These are phyloP conservation scores for Neonectria faginata DNA, from an alignment of 2,329 filamentous ascomycete genomes.

Conservation along the genomic window DNA sequence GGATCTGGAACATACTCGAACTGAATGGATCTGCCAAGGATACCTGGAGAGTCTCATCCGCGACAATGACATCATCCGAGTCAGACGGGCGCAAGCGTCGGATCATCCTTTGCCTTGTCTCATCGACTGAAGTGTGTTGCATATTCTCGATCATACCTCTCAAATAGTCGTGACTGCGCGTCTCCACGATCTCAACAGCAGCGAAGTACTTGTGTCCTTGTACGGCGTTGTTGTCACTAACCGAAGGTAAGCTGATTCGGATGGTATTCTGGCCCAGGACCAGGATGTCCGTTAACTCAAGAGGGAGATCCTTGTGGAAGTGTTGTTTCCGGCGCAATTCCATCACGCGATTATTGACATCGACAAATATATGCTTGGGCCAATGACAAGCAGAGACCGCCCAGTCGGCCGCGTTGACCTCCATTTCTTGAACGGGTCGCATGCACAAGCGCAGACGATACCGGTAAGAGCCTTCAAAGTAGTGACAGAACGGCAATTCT, in stretches of 20 bases:
- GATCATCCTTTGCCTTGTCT: constrained; percentile 70
- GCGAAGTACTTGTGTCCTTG: constrained; percentile 61
- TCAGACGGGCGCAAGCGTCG: constrained; percentile 53
- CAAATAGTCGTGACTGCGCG: constrained; percentile 60
- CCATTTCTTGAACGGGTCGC: constrained; percentile 23
- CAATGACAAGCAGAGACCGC: constrained; percentile 72
- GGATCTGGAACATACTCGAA: constrained; percentile 72
- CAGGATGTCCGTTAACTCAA: constrained; percentile 76
- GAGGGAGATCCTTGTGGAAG: constrained; percentile 79
- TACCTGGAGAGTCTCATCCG: constrained; percentile 66
- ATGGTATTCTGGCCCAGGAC: constrained; percentile 71
- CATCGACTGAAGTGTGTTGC: constrained; percentile 55
- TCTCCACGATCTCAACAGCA: constrained; percentile 77
- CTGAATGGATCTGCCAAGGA: constrained; percentile 77
- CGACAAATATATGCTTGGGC: constrained; percentile 77
- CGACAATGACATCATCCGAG: constrained; percentile 71
- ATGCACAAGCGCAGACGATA: constrained; percentile 77
- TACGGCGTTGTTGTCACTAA: constrained; percentile 43
- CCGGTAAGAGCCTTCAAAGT: constrained; percentile 65
- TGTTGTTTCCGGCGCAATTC: constrained; percentile 74
- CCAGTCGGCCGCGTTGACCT: constrained; percentile 67
- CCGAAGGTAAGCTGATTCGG: constrained; percentile 58
- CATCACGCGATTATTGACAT: constrained; percentile 72
- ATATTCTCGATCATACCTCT: constrained; percentile 53
- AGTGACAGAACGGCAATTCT: constrained; percentile 53